phyloP scores from a whole-genome alignment of 1,284 basidiomycete genomes.

The Moesziomyces sp. region DNA sequence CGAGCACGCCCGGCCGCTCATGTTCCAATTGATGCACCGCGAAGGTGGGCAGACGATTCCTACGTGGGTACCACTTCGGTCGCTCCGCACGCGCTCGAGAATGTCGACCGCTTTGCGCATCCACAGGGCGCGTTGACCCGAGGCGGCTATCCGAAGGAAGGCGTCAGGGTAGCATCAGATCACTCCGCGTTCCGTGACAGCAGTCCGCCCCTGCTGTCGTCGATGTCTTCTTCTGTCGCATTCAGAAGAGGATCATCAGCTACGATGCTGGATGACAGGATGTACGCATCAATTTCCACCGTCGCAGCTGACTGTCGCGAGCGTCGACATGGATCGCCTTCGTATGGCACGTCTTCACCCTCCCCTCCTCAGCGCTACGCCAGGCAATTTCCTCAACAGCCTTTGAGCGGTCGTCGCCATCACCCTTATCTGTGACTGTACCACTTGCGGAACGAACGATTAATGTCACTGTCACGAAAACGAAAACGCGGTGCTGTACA shows the following conservation, averaged over 20 bases:
- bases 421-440: conserved; percentile 26
- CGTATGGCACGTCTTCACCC: background rate
- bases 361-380: background rate
- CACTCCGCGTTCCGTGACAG: background rate
- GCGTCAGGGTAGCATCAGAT: background rate
- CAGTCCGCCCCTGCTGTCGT: background rate
- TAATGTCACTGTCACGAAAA: background rate
- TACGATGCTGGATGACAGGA: background rate
- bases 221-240: background rate
- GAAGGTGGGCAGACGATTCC: background rate
- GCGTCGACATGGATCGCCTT: background rate
- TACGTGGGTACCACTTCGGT: background rate
- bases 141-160: background rate
- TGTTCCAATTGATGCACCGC: background rate
- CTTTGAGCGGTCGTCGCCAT: conserved; percentile 2
- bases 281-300: background rate
- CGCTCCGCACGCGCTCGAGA: background rate
- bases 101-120: background rate
- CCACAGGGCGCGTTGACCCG: background rate
- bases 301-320: background rate
- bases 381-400: background rate
- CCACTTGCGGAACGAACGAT: background rate
- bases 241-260: background rate
- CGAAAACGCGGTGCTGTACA: too few species aligned
- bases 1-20: background rate